Evolutionary conservation across 305 asterid species (phyloP), one percentile per base, ranked within the genome.

Genomic region (Fraxinus xanthoxyloides): DNA sequence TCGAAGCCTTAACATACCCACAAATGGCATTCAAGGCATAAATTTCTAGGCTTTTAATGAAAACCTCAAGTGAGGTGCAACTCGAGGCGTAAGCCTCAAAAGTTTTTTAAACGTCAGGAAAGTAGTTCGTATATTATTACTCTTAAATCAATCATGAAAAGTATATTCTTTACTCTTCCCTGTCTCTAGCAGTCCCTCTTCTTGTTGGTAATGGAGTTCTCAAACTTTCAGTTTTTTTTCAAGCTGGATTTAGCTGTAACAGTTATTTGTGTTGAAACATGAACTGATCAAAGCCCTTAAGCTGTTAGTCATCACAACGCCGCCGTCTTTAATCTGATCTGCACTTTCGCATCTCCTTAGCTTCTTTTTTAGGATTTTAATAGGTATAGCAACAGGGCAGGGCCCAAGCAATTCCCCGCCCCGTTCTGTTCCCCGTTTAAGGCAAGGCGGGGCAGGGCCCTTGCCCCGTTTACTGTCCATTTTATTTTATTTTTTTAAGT

Each of bases 341-440:
- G 70, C 70, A 61, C 31, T 21, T 61, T 21, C 3, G 31, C 70
- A 61, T 61, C 31, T 61, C 70, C 7, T 8, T 21, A 23, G 17
- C 59, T 70, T 76, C 48, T 74, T 75, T 43, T 63, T 48, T 46
- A 74, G 81, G 77, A 81, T 78, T 48, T 82, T 77, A 19, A 12
- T 21, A 28, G 35, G 31, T 2, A 28, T 28, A 2, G 31, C 31
- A 28, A 28, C 32, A 4, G 32, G 1, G 1, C 32, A 4, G 32
- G 0, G 35, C 35, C 34, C 34, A 28, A 28, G 34, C 34, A 31
- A 31, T 31, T 31, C 34, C 34, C 34, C 34, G 1, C 34, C 34
- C 34, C 34, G 34, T 31, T 2, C 31, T 1, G 31, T 28, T 3
- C 1, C 34, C 34, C 34, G 34, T 31, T 31, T 31, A 4, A 4